Base-by-base conservation (phyloP, 495 filamentous ascomycete species). In the Penicillium soppii region DNA sequence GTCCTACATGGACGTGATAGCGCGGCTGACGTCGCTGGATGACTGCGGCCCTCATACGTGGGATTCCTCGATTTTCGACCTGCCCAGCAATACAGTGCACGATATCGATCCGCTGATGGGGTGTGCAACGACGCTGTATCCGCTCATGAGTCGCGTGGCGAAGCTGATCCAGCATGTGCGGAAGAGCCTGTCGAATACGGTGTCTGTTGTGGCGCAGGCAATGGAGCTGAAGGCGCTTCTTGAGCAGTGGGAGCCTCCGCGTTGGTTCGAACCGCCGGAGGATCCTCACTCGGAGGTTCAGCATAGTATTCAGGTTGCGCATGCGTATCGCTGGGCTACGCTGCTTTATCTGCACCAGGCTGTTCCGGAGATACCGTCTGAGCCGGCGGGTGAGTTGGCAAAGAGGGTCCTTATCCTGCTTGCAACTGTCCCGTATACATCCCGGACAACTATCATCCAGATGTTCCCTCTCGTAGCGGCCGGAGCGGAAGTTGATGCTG, bases 1-100 rank as follows among this genome's bases (percentile, higher is more conserved):
- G 83, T 75, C 90, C 15, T 92, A 91, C 57, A 88, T 90, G 83
- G 87, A 92, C 67, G 88, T 91, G 29, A 85, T 92, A 52, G 84
- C 88, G 17, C 82, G 86, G 9, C 67, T 92, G 26, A 91, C 88
- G 0, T 85, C 86, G 12, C 68, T 84, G 17, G 82, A 82, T 46
- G 79, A 81, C 4, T 80, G 83, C 16, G 79, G 82, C 1, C 67
- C 70, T 12, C 75, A 74, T 46, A 73, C 80, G 46, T 71, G 85
- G 44, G 81, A 86, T 37, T 58, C 52, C 45, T 79, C 53, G 38
- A 44, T 66, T 44, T 55, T 71, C 59, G 44, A 68, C 33, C 54
- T 68, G 15, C 77, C 78, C 3, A 51, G 71, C 20, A 64, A 67
- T 47, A 67, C 66, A 5, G 70, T 77, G 36, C 74, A 81, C 21